Conservation (phyloP, 2,329 filamentous ascomycete genomes). For the Kalaharituber pfeilii region DNA sequence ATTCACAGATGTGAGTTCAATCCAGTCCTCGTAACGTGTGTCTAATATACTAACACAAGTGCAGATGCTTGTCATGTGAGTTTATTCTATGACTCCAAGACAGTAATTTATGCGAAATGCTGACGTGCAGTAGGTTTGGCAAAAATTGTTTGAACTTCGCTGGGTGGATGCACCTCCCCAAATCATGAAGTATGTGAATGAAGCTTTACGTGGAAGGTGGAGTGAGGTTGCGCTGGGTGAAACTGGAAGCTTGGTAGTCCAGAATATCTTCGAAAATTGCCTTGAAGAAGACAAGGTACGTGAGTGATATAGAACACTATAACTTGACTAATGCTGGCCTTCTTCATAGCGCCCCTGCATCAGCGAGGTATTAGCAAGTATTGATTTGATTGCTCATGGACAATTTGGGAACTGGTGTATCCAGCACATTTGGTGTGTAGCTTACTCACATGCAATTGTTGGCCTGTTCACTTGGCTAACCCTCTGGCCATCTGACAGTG, state of each 20-base stretch:
- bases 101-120: not conserved
- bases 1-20: slow-evolving; percentile 55
- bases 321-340: too few species aligned
- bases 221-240: slow-evolving; percentile 94
- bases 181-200: slow-evolving; percentile 97
- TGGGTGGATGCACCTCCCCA: slow-evolving; percentile 91
- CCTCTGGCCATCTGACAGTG: slow-evolving; percentile 27
- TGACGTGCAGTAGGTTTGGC: slow-evolving; percentile 53
- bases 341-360: slow-evolving; percentile 90
- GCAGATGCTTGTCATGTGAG: slow-evolving; percentile 56
- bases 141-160: slow-evolving; percentile 94
- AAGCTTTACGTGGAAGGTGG: slow-evolving; percentile 91
- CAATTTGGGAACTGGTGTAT: slow-evolving; percentile 99
- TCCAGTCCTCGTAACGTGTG: not conserved
- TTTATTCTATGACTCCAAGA: not conserved
- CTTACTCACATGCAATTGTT: not conserved
- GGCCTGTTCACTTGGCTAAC: not conserved
- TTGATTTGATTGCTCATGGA: slow-evolving; percentile 89
- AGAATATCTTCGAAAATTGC: slow-evolving; percentile 99
- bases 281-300: slow-evolving; percentile 91
- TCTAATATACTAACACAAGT: not conserved
- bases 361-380: slow-evolving; percentile 84
- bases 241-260: slow-evolving; percentile 91
- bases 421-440: slow-evolving; percentile 63
- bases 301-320: too few species aligned